These are phyloP conservation scores for Sporisorium graminicola DNA, from an alignment of 1,284 basidiomycete genomes.

Conservation along the genomic window DNA sequence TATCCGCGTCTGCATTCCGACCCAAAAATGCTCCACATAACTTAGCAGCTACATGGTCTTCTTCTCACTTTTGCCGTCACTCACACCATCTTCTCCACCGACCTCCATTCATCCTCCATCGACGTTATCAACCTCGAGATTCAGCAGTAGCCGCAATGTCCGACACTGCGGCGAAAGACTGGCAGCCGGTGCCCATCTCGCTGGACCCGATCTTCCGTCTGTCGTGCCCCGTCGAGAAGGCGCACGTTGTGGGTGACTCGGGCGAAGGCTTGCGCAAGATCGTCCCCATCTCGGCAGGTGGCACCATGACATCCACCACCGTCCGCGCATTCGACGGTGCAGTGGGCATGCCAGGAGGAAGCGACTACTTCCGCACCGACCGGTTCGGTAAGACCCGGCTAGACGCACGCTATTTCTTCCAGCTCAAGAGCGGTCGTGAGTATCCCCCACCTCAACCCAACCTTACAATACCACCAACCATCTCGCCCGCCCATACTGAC, in stretches of 20 bases:
- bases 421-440: constrained; percentile 29
- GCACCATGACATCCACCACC: constrained; percentile 14
- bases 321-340: constrained; percentile 34
- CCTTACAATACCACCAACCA: not conserved
- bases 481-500: not conserved
- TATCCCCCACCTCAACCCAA: not conserved
- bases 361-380: constrained; percentile 44
- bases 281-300: constrained; percentile 31
- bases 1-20: constrained; percentile 8
- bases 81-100: not conserved
- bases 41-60: not conserved
- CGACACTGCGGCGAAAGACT: too few relatives aligned
- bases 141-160: constrained; percentile 1
- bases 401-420: constrained; percentile 44
- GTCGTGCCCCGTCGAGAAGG: constrained; percentile 17
- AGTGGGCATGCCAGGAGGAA: constrained; percentile 22
- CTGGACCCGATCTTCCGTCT: constrained; percentile 28
- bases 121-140: not conserved
- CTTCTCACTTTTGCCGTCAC: not conserved
- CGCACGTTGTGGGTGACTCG: constrained; percentile 26
- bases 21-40: not conserved
- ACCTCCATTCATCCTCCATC: not conserved
- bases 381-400: constrained; percentile 31
- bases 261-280: constrained; percentile 42
- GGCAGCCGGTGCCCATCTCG: constrained; percentile 14